phyloP scores from a whole-genome alignment of 768 basidiomycete species.

The Lactarius trivialis region DNA sequence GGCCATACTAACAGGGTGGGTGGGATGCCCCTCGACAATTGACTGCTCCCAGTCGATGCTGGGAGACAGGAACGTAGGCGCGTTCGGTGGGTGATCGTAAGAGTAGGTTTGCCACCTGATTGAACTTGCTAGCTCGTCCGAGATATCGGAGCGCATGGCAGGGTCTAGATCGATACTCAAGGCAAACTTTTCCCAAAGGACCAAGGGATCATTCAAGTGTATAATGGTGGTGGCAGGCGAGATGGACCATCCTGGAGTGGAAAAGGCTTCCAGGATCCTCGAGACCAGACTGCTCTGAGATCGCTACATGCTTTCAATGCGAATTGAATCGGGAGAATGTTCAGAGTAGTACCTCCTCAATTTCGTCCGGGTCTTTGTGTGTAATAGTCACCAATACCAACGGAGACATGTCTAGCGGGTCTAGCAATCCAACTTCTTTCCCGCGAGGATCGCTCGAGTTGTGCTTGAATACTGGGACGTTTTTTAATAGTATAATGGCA shows the following conservation, averaged over 20 bases:
- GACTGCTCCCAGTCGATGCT: slow-evolving; percentile 58
- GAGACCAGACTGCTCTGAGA: not conserved
- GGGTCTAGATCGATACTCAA: slow-evolving; percentile 33
- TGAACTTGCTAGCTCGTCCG: slow-evolving; percentile 42
- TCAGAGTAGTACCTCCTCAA: slow-evolving; percentile 1
- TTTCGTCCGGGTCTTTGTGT: slow-evolving; percentile 25
- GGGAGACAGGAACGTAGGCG: slow-evolving; percentile 39
- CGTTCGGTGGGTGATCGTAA: slow-evolving; percentile 42
- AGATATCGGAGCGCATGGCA: slow-evolving; percentile 36
- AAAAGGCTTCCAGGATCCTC: slow-evolving; percentile 1
- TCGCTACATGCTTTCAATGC: not conserved
- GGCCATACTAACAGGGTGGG: slow-evolving; percentile 42
- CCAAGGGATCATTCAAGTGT: slow-evolving; percentile 29
- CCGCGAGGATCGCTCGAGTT: slow-evolving; percentile 29
- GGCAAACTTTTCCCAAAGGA: slow-evolving; percentile 41
- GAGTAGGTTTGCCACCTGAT: slow-evolving; percentile 50
- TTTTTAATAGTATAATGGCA: slow-evolving; percentile 41
- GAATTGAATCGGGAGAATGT: not conserved
- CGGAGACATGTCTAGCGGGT: slow-evolving; percentile 50
- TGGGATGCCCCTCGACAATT: slow-evolving; percentile 54
- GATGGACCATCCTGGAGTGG: slow-evolving; percentile 3
- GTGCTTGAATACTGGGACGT: slow-evolving; percentile 42
- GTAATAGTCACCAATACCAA: slow-evolving; percentile 32
- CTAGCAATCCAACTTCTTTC: slow-evolving; percentile 43
- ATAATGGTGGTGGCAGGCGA: not conserved